Evolutionary conservation across 2,329 filamentous ascomycete species (phyloP).

Genomic region (Arthrobotrys iridis): DNA sequence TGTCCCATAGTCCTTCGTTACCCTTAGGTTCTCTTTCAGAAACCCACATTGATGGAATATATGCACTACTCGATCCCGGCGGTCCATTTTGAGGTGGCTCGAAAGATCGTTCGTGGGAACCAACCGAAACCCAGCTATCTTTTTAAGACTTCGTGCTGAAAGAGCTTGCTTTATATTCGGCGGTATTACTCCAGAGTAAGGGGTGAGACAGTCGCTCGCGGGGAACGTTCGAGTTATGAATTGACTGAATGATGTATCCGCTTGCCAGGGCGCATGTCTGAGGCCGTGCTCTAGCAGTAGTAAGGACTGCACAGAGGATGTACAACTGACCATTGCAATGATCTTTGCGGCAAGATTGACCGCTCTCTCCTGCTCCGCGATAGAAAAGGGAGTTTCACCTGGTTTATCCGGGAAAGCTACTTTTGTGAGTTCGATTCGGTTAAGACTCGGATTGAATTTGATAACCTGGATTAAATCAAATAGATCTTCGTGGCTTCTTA

Average conservation of each 20-base stretch:
- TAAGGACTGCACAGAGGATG: slow-evolving; percentile 39
- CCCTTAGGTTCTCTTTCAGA: slow-evolving; percentile 58
- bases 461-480: slow-evolving; percentile 54
- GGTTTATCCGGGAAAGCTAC: slow-evolving; percentile 41
- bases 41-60: slow-evolving; percentile 59
- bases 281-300: slow-evolving; percentile 55
- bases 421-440: slow-evolving; percentile 42
- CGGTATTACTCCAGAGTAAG: slow-evolving; percentile 13
- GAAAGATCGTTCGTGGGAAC: slow-evolving; percentile 58
- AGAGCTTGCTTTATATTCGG: slow-evolving; percentile 54
- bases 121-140: slow-evolving; percentile 56
- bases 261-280: slow-evolving; percentile 53
- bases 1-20: slow-evolving; percentile 27
- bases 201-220: slow-evolving; percentile 44
- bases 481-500: slow-evolving; percentile 56
- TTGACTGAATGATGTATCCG: slow-evolving; percentile 53
- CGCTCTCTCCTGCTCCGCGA: slow-evolving; percentile 54
- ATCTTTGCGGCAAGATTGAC: slow-evolving; percentile 57
- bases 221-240: slow-evolving; percentile 55
- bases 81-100: slow-evolving; percentile 58
- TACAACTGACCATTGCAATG: slow-evolving; percentile 57
- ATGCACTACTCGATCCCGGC: slow-evolving; percentile 55
- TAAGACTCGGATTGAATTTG: slow-evolving; percentile 52
- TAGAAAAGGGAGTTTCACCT: background rate
- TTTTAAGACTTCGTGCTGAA: slow-evolving; percentile 57